These are phyloP conservation scores for Dissophora globulifera DNA, from an alignment of 192 early-diverging fungal genomes.

Conservation along the genomic window DNA sequence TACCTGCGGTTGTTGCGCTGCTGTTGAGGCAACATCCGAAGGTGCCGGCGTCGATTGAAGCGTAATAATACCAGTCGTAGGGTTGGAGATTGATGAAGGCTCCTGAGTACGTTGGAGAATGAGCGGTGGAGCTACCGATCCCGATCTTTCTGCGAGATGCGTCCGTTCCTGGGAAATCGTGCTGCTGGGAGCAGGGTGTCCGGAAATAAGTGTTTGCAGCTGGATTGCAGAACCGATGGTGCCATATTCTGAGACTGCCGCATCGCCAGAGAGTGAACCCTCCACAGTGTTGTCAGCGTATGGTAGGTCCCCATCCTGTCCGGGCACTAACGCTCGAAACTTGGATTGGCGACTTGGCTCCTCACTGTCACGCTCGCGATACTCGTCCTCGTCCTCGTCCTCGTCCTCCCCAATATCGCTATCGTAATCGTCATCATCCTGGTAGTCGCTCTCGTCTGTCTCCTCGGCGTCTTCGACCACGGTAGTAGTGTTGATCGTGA, in stretches of 20 bases:
- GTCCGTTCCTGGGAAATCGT: not conserved
- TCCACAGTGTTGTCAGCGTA: not conserved
- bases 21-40: not conserved
- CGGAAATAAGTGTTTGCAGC: not conserved
- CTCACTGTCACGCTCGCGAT: no score
- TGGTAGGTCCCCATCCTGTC: not conserved
- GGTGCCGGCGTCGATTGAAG: no score
- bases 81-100: not conserved
- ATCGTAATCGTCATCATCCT: slow-evolving; percentile 13
- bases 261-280: not conserved
- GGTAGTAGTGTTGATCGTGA: slow-evolving; percentile 49
- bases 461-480: slow-evolving; percentile 19
- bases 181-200: not conserved
- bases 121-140: no score
- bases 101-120: no score
- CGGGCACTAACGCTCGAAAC: not conserved
- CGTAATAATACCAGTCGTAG: not conserved
- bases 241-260: slow-evolving; percentile 2
- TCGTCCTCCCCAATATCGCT: not conserved
- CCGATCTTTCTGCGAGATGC: no score
- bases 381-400: not conserved
- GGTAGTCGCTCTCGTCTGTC: slow-evolving; percentile 16
- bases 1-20: not conserved
- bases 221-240: slow-evolving; percentile 8
- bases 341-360: no score